A percentile compares a stretch with the other conserved stretches of the same genome.
Evolutionary conservation across 2,329 filamentous ascomycete species (phyloP).

Genomic region (Aspergillus sp.): DNA sequence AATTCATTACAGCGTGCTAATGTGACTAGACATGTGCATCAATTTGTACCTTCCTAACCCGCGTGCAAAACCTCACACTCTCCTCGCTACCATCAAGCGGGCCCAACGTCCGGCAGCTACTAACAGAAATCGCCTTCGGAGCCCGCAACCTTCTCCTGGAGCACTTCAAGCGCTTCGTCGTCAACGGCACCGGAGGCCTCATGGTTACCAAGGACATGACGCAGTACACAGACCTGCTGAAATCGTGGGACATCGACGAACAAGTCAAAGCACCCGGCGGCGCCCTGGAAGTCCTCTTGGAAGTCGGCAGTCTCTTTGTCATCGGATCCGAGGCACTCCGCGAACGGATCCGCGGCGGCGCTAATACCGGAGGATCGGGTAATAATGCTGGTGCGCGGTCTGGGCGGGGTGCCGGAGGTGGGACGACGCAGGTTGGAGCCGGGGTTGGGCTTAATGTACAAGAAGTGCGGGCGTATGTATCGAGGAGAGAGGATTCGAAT

Average conservation of each 20-base stretch:
- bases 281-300: slow-evolving; percentile 76
- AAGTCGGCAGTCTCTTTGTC: slow-evolving; percentile 94
- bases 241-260: slow-evolving; percentile 69
- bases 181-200: slow-evolving; percentile 86
- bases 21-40: slow-evolving; percentile 60
- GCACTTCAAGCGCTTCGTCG: slow-evolving; percentile 89
- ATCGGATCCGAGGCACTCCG: slow-evolving; percentile 73
- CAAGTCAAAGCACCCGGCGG: slow-evolving; percentile 45
- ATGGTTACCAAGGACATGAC: slow-evolving; percentile 96
- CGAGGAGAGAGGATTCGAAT: slow-evolving; percentile 74
- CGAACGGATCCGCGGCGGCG: slow-evolving; percentile 59
- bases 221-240: slow-evolving; percentile 80
- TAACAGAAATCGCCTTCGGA: slow-evolving; percentile 73
- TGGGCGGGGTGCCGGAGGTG: slow-evolving; percentile 33
- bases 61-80: slow-evolving; percentile 56
- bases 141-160: slow-evolving; percentile 75
- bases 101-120: slow-evolving; percentile 74
- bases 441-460: slow-evolving; percentile 46
- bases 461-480: slow-evolving; percentile 71
- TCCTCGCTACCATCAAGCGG: slow-evolving; percentile 59
- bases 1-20: not conserved
- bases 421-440: slow-evolving; percentile 31
- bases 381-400: slow-evolving; percentile 37
- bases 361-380: slow-evolving; percentile 39
- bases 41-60: slow-evolving; percentile 72